A percentile compares a stretch with the other conserved stretches of the same genome.
Evolutionary conservation across 768 basidiomycete species (phyloP).

Genomic region (Xanthoconium purpureum): DNA sequence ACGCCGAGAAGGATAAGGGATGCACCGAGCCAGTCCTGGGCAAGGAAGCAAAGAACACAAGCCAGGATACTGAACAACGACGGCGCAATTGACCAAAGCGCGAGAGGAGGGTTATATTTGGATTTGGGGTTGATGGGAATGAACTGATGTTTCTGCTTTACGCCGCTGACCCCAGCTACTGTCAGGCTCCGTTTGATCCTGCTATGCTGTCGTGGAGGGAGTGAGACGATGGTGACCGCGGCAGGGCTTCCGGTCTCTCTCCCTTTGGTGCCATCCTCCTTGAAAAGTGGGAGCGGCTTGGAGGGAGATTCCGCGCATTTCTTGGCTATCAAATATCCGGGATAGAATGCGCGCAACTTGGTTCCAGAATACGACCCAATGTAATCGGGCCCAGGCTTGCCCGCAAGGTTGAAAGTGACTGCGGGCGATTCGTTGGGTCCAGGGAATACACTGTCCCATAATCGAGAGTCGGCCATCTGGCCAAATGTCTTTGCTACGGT

Average conservation of each 20-base stretch:
- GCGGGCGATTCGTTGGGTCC: slow-evolving; percentile 28
- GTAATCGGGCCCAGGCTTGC: slow-evolving; percentile 55
- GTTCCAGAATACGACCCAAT: slow-evolving; percentile 69
- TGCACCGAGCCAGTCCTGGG: slow-evolving; percentile 25
- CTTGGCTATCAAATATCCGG: slow-evolving; percentile 48
- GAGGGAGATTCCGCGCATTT: neutral
- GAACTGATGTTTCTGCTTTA: neutral
- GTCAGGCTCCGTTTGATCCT: too few relatives aligned
- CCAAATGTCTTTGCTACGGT: slow-evolving; percentile 34
- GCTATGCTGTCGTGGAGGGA: slow-evolving; percentile 7
- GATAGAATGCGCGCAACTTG: slow-evolving; percentile 49
- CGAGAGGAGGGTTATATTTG: slow-evolving; percentile 3
- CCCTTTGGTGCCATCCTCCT: neutral
- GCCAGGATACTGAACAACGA: slow-evolving; percentile 24
- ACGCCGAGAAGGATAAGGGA: slow-evolving; percentile 33
- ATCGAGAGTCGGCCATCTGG: slow-evolving; percentile 21
- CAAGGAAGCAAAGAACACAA: slow-evolving; percentile 18
- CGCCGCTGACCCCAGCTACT: too few relatives aligned
- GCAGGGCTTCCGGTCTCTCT: slow-evolving; percentile 18
- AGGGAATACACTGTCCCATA: slow-evolving; percentile 34
- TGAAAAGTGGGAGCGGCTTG: slow-evolving; percentile 2
- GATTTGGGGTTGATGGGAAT: slow-evolving; percentile 11
- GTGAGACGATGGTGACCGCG: slow-evolving; percentile 15
- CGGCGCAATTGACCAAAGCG: slow-evolving; percentile 18
- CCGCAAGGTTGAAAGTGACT: slow-evolving; percentile 26